Base-by-base conservation (phyloP, 306 rosid genomes). In the Cyclanthera cordifolia region DNA sequence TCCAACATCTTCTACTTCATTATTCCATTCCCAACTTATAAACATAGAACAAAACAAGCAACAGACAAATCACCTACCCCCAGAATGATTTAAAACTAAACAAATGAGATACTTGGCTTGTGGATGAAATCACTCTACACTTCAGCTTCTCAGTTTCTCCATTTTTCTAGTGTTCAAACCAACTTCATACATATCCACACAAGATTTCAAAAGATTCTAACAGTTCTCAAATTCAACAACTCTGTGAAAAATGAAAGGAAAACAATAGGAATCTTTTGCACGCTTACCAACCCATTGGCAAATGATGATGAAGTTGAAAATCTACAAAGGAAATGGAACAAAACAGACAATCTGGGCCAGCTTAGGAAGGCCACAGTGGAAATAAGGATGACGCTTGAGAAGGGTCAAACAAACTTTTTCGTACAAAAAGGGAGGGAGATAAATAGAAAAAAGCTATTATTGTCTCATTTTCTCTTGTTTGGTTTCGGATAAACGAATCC, bases 291-390 rank as follows among this genome's bases (percentile, higher is more conserved):
- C 53, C 34, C 53, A 23, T 45, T 43, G 14, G 53, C 53, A 64
- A 16, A 23, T 64, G 68, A 37, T 65, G 53, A 65, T 65, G 34
- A 21, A 4, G 53, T 43, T 65, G 70, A 43, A 41, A 45, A 13
- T 21, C 24, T 45, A 4, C 1, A 13, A 15, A 13, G 14, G 41
- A 63, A 65, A 21, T 65, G 53, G 37, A 65, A 37, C 52, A 47
- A 47, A 21, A 30, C n/a, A 65, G 21, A 65, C 53, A 65, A 20
- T 63, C 69, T 41, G 32, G 69, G 30, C 69, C 69, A 19, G 51
- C 17, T 16, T 9, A 20, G 41, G 70, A 23, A 7, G 20, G 21
- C 14, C 20, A 64, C 53, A 64, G 70, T 13, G 9, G 53, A 65
- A 65, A 45, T 65, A 7, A 45, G 1, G 53, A 65, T 53, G 70